Evolutionary conservation across 2,329 filamentous ascomycete species (phyloP).

Genomic region (Lithohypha guttulata): DNA sequence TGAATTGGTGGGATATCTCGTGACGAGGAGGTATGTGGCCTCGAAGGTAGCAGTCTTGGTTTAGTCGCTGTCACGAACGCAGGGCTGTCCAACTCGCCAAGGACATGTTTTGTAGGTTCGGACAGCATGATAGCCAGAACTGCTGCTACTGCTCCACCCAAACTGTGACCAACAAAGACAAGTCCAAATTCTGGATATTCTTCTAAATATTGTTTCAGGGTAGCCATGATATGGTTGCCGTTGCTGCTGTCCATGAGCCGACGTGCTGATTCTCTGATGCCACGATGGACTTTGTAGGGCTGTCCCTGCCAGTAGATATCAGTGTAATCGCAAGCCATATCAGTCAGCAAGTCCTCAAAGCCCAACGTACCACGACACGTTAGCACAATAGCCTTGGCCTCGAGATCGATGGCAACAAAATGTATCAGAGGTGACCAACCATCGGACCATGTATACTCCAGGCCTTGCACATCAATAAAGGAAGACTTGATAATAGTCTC

Average conservation of each 20-base stretch:
- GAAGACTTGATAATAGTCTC: slow-evolving; percentile 52
- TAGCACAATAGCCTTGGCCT: slow-evolving; percentile 61
- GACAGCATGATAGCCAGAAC: slow-evolving; percentile 61
- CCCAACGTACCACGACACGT: slow-evolving; percentile 61
- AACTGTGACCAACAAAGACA: slow-evolving; percentile 58
- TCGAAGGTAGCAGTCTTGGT: slow-evolving; percentile 27
- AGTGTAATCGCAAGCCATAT: slow-evolving; percentile 65
- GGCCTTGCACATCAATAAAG: slow-evolving; percentile 56
- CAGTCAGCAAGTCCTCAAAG: slow-evolving; percentile 62
- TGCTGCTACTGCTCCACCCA: slow-evolving; percentile 59
- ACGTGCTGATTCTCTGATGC: slow-evolving; percentile 60
- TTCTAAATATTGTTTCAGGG: slow-evolving; percentile 53
- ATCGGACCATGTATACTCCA: slow-evolving; percentile 41
- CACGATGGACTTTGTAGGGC: slow-evolving; percentile 61
- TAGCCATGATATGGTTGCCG: slow-evolving; percentile 56
- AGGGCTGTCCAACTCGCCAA: slow-evolving; percentile 31
- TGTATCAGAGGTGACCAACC: slow-evolving; percentile 58
- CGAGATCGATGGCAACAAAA: slow-evolving; percentile 61
- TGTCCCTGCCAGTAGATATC: slow-evolving; percentile 53
- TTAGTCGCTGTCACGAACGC: slow-evolving; percentile 53
- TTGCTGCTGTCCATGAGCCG: slow-evolving; percentile 53
- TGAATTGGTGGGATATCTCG: slow-evolving; percentile 30
- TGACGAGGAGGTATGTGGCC: slow-evolving; percentile 26
- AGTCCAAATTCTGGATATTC: slow-evolving; percentile 60
- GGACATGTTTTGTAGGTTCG: slow-evolving; percentile 34